Evolutionary conservation across 2,329 filamentous ascomycete species (phyloP), one percentile per base, ranked within the genome.

Genomic region (Dothideomycetes sp.): DNA sequence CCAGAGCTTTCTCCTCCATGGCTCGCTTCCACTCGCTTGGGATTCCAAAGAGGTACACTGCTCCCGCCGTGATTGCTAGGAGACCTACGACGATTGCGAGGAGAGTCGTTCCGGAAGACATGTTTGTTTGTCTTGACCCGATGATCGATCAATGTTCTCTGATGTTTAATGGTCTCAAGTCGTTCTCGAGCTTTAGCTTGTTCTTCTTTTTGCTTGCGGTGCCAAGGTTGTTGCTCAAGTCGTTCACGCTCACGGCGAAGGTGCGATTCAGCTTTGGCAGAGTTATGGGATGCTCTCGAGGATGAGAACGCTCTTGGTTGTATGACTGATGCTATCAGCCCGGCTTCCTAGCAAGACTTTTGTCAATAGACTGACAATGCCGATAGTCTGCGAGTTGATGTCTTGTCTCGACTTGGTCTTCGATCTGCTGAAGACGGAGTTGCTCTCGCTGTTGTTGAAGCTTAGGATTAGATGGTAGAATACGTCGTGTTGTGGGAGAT

Each of bases 11-110:
- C 19, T 61, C 55, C 47, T 70, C 64, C 45, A 69, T 52, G 45
- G 62, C 57, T 40, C 63, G 62, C 54, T 70, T 69, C 41, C 63
- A 46, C 44, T 65, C 61, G 0, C 62, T 59, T 2, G 66, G 64
- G 38, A 70, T 64, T 34, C 67, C 67, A 50, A 69, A 68, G 46
- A 69, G 45, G 52, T 64, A 67, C 49, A 69, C 47, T 44, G 61
- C 64, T 18, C 57, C 56, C 30, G 53, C 55, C 18, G 60, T 41
- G 32, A 59, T 34, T 31, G 56, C 58, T 35, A 63, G 19, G 37
- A 66, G 43, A 45, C 58, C 56, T 16, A 59, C 52, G 37, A 55
- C 40, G 34, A 53, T 45, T 18, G 49, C 40, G 34, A 48, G 41
- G 18, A 55, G 42, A 39, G 50, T 38, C 31, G 54, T 51, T 27